Base-by-base conservation (phyloP, 139 green algal species). In the Limnomonas spitsbergensis region DNA sequence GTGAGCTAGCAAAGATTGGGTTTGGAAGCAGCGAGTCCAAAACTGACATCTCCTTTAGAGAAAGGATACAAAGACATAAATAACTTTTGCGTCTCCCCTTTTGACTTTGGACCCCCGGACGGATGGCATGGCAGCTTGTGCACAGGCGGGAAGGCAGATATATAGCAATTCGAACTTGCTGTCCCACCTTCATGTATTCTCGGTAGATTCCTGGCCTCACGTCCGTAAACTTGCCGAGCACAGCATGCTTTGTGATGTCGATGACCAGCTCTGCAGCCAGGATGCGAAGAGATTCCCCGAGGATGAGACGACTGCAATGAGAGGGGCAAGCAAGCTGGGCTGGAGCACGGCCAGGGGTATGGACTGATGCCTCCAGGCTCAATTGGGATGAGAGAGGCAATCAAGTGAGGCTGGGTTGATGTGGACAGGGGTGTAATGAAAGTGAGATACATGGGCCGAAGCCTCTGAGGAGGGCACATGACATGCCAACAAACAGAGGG, bases 181-280 rank as follows among this genome's bases (percentile, higher is more conserved):
- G 61, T 35, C 61, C n/a, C 67, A 70, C 56, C 29, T 70, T 70
- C 74, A 78, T 66, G n/a, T 40, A 69, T 3, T 47, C 31, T 26
- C 40, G 24, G 76, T 97, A 97, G 37, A 97, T 88, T 2, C 91
- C 92, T 0, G 93, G 93, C 32, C 89, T 84, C 36, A 97, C 89
- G 54, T 95, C 89, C 70, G 94, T 95, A 81, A 97, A 97, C 86
- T 97, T 97, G 69, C 90, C 91, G 54, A 98, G 80, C 40, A 97
- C 92, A 2, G 94, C 90, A 73, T 98, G 94, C 87, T 98, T 98
- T 31, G 89, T 83, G 1, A 97, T 79, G 79, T 98, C 94, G 36
- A 97, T 95, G 24, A 91, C 79, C 29, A 74, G 29, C 36, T 74
- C 78, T 67, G 69, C 53, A 20, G 54, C 47, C 26, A 83, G 38